Percentiles rank a stretch among this genome's conserved stretches.
Conservation (phyloP, 1,284 basidiomycete genomes). For the Coniferiporia sulphurascens region DNA sequence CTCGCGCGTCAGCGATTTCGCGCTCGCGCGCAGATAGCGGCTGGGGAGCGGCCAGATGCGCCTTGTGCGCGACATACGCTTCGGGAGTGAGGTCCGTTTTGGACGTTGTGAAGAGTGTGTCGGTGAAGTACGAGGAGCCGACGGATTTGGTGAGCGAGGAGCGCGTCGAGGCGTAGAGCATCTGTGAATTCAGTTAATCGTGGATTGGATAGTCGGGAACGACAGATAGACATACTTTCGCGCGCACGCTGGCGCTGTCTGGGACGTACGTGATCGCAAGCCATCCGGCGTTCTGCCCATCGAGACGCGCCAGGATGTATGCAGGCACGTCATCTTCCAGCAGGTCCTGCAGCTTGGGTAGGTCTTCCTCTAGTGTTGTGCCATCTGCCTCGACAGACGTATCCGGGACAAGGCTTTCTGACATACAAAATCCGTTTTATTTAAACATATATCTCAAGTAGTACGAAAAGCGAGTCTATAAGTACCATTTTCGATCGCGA, state of each 20-base stretch:
- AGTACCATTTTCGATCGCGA: constrained; percentile 67
- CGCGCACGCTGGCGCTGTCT: constrained; percentile 66
- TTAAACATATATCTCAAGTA: constrained; percentile 16
- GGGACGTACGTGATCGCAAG: constrained; percentile 72
- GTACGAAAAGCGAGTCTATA: constrained; percentile 24
- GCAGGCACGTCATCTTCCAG: constrained; percentile 60
- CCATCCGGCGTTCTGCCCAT: constrained; percentile 56
- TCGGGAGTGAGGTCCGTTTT: constrained; percentile 61
- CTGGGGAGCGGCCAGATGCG: constrained; percentile 69
- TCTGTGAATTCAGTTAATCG: constrained; percentile 41
- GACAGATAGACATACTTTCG: constrained; percentile 50
- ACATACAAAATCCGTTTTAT: background rate
- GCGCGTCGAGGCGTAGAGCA: constrained; percentile 89
- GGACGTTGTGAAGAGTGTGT: constrained; percentile 78
- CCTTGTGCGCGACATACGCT: constrained; percentile 71
- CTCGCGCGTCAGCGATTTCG: constrained; percentile 71
- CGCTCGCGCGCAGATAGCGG: constrained; percentile 78
- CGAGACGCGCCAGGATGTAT: constrained; percentile 66
- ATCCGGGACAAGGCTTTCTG: constrained; percentile 66
- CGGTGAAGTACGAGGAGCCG: constrained; percentile 72
- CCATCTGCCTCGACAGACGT: constrained; percentile 38
- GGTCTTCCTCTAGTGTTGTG: constrained; percentile 55
- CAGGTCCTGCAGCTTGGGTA: constrained; percentile 49
- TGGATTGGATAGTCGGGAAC: background rate
- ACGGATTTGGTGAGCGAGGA: constrained; percentile 69